Evolutionary conservation across 768 basidiomycete species (phyloP).

Genomic region (Tylopilus rubrobrunneus): DNA sequence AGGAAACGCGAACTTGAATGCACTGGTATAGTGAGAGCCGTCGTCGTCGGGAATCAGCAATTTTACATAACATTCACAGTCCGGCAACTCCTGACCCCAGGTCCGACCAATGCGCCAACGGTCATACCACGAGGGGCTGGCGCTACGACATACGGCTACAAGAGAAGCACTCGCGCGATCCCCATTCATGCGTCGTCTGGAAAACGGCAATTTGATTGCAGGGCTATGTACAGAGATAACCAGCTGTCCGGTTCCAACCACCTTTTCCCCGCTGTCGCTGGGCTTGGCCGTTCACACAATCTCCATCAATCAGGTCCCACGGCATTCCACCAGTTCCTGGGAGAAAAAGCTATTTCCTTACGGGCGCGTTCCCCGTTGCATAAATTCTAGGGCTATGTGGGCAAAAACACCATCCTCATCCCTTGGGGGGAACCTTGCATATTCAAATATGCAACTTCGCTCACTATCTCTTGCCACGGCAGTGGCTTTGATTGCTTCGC

Average conservation of each 20-base stretch:
- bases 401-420: not conserved
- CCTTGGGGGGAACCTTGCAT: not conserved
- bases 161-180: too few relatives aligned
- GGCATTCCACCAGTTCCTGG: not conserved
- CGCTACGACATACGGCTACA: too few relatives aligned
- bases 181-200: too few relatives aligned
- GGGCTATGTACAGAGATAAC: not conserved
- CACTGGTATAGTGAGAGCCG: too few relatives aligned
- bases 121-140: too few relatives aligned
- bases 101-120: too few relatives aligned
- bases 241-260: too few relatives aligned
- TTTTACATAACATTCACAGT: too few relatives aligned
- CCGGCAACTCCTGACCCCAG: too few relatives aligned
- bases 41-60: too few relatives aligned
- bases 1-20: too few relatives aligned
- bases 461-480: not conserved
- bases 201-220: not conserved
- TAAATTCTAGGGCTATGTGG: not conserved
- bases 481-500: not conserved
- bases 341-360: not conserved
- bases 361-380: not conserved
- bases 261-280: too few relatives aligned
- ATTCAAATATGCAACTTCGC: not conserved
- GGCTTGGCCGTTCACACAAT: not conserved
- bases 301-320: not conserved